Conservation (phyloP, 1,284 basidiomycete species). For the Sutorius eximius region DNA sequence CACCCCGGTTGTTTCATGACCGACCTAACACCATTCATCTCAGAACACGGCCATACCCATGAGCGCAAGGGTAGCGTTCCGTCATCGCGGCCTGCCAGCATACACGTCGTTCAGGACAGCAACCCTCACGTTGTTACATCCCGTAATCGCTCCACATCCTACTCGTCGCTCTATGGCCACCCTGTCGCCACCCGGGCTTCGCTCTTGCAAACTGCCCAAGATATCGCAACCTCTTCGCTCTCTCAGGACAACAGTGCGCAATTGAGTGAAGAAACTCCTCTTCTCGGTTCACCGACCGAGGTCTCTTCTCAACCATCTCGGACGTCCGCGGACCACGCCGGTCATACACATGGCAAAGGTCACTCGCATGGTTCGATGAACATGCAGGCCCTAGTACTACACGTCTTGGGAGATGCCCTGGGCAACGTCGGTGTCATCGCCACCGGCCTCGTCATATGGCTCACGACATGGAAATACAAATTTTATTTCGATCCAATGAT, state of each 20-base stretch:
- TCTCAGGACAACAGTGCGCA: constrained; percentile 19
- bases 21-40: constrained; percentile 6
- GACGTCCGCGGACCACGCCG: constrained; percentile 20
- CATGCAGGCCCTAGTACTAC: constrained; percentile 92
- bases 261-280: constrained; percentile 41
- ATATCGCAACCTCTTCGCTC: constrained; percentile 56
- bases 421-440: constrained; percentile 98
- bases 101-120: constrained; percentile 15
- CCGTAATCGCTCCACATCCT: constrained; percentile 51
- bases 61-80: constrained; percentile 36
- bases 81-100: constrained; percentile 32
- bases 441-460: constrained; percentile 92
- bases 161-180: constrained; percentile 74
- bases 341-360: constrained; percentile 38
- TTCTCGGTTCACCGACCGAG: constrained; percentile 32
- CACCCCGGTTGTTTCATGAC: background rate
- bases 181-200: constrained; percentile 88
- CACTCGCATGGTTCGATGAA: constrained; percentile 90
- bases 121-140: constrained; percentile 30
- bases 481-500: constrained; percentile 95
- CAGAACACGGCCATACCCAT: constrained; percentile 75
- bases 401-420: constrained; percentile 95
- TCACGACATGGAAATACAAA: constrained; percentile 74
- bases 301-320: constrained; percentile 11
- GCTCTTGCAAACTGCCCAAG: constrained; percentile 85